Base-by-base conservation (phyloP, 208 protist genomes). In the Angomonas desouzai region DNA sequence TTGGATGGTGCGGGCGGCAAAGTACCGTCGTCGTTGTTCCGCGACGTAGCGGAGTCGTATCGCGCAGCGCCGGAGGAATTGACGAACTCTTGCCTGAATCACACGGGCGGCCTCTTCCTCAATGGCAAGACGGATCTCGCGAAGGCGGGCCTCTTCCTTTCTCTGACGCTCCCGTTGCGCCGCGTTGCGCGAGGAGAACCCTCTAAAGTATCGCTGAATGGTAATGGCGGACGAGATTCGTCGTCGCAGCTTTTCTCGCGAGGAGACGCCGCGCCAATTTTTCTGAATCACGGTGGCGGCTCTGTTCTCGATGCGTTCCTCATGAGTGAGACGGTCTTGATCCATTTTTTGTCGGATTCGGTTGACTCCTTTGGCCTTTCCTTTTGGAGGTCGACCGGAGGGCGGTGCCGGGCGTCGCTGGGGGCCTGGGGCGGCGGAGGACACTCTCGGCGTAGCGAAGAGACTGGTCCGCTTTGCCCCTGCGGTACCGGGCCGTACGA, bases 1-100 rank as follows among this genome's bases (percentile, higher is more conserved):
- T 68, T 96, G 88, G 55, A 96, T 94, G 3, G 58, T 73, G 38
- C 85, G 71, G 11, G 88, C 88, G 4, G 86, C 77, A 59, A 82
- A 85, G 64, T 73, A 76, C 23, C 62, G 63, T 3, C 85, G 87
- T 47, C 74, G 69, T 48, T 76, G 72, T 3, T 48, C 29, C 3
- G 83, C 85, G 28, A 71, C 28, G 64, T 88, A 91, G 59, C 74
- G 64, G 16, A 83, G 75, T 20, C 58, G 62, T 38, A 94, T 87
- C 45, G 80, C 70, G 20, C 88, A 64, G 10, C 87, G 81, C 20
- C 76, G 63, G 11, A 94, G 66, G 48, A 92, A 92, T 65, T 86
- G 81, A 38, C 86, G 79, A 13, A 75, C 77, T 34, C 81, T 78
- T 7, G n/a, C 64, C 64, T 96, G 88, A 30, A 96, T 48, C 13